Base-by-base conservation (phyloP, 495 filamentous ascomycete species). In the Hyaloscypha finlandica region DNA sequence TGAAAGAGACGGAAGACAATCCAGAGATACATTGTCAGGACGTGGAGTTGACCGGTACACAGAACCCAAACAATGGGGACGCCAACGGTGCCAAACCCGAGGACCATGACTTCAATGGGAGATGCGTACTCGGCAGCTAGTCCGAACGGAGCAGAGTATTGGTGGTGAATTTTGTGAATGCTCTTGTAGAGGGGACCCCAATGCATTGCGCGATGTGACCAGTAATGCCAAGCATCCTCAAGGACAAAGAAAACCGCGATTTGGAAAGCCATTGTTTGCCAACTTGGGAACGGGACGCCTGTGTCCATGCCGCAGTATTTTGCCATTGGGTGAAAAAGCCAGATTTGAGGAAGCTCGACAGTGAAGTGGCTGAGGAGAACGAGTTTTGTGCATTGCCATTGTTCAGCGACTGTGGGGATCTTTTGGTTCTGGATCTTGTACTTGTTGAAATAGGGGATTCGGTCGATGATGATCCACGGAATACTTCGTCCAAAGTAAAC, bases 181-280 rank as follows among this genome's bases (percentile, higher is more conserved):
- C 86, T 83, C 79, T 89, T 94, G 86, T 99, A 99, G 6, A 99
- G 88, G 32, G 91, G 90, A 6, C 92, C 93, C 88, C 94, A 97
- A 84, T 99, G 95, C 72, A 99, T 85, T 31, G 90, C 90, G 68
- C 95, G 93, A 80, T 99, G 95, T 59, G 86, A 88, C 87, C 94
- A 99, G 83, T 99, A 99, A 77, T 99, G 95, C 96, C 96, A 99
- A 59, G 96, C 84, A 78, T 99, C 95, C 77, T 99, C 95, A 73
- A 97, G 75, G 52, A 98, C 85, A 78, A 99, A 99, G 84, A 99
- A 97, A 74, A 97, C 82, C 45, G 89, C 85, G 65, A 99, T 96
- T 66, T 99, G 95, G 72, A 90, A 89, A 59, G 90, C 90, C 84
- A 99, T 99, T 63, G 87, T 96, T 75, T 85, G 88, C 70, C 90